Evolutionary conservation across 441 rosid genomes (phyloP).

Genomic region (Pelargonium cotyledonis): DNA sequence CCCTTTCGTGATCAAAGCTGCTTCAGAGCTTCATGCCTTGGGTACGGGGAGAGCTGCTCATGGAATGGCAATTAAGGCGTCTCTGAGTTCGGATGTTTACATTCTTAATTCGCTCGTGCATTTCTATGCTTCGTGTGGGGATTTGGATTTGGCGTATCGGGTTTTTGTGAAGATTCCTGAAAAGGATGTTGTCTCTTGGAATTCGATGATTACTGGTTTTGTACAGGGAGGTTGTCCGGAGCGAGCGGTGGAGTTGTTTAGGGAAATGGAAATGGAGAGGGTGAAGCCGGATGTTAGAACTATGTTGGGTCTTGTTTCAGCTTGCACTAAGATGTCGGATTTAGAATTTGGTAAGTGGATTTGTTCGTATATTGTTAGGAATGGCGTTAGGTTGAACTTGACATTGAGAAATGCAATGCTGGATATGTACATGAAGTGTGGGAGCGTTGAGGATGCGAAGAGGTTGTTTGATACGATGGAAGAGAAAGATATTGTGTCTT

Average conservation of each 20-base stretch:
- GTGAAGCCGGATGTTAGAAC: constrained; percentile 52
- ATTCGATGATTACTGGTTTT: constrained; percentile 56
- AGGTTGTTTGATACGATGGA: constrained; percentile 42
- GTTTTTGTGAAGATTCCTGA: constrained; percentile 38
- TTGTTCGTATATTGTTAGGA: constrained; percentile 38
- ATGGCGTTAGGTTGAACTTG: constrained; percentile 36
- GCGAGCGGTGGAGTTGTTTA: constrained; percentile 44
- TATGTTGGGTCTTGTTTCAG: constrained; percentile 54
- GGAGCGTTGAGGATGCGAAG: constrained; percentile 54
- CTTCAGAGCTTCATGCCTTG: constrained; percentile 30
- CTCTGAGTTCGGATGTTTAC: constrained; percentile 40
- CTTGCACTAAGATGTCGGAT: constrained; percentile 43
- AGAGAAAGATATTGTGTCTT: constrained; percentile 52
- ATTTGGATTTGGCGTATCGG: constrained; percentile 44
- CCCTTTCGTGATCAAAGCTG: constrained; percentile 63
- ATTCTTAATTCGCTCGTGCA: constrained; percentile 50
- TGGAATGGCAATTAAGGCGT: constrained; percentile 49
- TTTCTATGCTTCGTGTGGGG: constrained; percentile 48
- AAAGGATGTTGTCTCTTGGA: constrained; percentile 69
- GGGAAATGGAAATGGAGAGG: constrained; percentile 39
- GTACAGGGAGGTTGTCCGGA: constrained; percentile 43
- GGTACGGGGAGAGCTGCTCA: constrained; percentile 43
- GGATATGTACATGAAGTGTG: constrained; percentile 63
- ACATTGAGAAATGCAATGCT: constrained; percentile 58
- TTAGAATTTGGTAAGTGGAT: constrained; percentile 48